These are phyloP conservation scores for Carallia pectinifolia DNA, from an alignment of 345 rosid genomes.

Conservation along the genomic window DNA sequence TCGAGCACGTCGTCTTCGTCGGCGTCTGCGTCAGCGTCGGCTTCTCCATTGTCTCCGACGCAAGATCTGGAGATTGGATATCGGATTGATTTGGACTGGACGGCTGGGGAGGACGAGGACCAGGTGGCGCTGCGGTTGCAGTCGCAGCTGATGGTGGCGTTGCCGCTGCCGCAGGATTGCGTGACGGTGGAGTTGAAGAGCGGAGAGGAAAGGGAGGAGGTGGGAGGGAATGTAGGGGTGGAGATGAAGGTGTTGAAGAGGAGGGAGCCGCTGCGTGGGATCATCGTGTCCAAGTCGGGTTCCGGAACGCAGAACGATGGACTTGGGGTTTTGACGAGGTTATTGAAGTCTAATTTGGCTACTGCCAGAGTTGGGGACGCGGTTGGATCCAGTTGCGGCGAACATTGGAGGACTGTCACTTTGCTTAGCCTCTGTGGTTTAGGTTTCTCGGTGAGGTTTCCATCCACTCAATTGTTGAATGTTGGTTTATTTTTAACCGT, in stretches of 20 bases:
- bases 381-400: constrained; percentile 41
- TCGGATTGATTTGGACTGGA: constrained; percentile 86
- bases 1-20: constrained; percentile 26
- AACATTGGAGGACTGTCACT: constrained; percentile 81
- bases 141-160: constrained; percentile 92
- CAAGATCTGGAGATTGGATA: constrained; percentile 67
- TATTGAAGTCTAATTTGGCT: constrained; percentile 56
- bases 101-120: constrained; percentile 88
- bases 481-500: too few relatives aligned
- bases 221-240: constrained; percentile 47
- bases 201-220: constrained; percentile 25
- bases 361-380: constrained; percentile 40
- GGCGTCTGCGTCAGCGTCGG: constrained; percentile 35
- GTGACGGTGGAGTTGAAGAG: constrained; percentile 56
- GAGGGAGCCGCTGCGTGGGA: constrained; percentile 71
- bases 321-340: constrained; percentile 62
- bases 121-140: constrained; percentile 79
- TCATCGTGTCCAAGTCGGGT: constrained; percentile 65
- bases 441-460: constrained; percentile 53
- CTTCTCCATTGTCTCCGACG: constrained; percentile 33
- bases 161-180: constrained; percentile 79
- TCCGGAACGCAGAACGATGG: constrained; percentile 92
- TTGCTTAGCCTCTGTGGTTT: constrained; percentile 71
- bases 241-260: constrained; percentile 79
- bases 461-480: too few relatives aligned